phyloP scores from a whole-genome alignment of 2,329 filamentous ascomycete species.

The Chrysosporium queenslandicum region DNA sequence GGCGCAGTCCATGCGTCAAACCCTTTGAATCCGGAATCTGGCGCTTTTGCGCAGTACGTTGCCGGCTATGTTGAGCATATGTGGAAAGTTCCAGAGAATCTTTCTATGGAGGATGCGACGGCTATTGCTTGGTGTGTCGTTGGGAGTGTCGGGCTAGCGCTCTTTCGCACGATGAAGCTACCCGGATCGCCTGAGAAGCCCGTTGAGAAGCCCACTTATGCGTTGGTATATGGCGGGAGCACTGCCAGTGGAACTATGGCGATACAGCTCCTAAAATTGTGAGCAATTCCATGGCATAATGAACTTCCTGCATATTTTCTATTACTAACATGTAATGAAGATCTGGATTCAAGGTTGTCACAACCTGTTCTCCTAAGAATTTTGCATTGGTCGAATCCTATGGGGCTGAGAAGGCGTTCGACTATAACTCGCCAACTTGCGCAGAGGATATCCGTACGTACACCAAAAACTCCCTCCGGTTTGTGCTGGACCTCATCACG shows the following conservation, averaged over 20 bases:
- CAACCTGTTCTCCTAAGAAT: conserved; percentile 29
- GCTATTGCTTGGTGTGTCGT: conserved; percentile 25
- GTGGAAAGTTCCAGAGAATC: too few species aligned
- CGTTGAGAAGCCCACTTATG: too few species aligned
- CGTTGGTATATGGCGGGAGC: too few species aligned
- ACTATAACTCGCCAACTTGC: conserved; percentile 13
- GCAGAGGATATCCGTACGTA: conserved; percentile 19
- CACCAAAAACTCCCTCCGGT: conserved; percentile 13
- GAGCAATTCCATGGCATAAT: too few species aligned
- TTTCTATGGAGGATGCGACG: conserved; percentile 25
- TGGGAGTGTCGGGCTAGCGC: too few species aligned
- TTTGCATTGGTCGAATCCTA: conserved; percentile 28
- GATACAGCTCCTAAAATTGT: conserved; percentile 20
- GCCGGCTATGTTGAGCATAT: too few species aligned
- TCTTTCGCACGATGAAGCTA: too few species aligned
- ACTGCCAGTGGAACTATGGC: too few species aligned
- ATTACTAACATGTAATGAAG: too few species aligned
- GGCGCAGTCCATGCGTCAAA: conserved; percentile 29
- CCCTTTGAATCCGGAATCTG: conserved; percentile 21
- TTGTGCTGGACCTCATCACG: conserved; percentile 16
- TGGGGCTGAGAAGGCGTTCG: conserved; percentile 31
- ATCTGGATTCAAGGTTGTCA: conserved; percentile 26
- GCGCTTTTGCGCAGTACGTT: conserved; percentile 32
- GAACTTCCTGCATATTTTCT: too few species aligned
- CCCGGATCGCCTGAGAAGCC: too few species aligned